These are phyloP conservation scores for Neolecta irregularis DNA, from an alignment of 1,139 yeast species.

Conservation along the genomic window DNA sequence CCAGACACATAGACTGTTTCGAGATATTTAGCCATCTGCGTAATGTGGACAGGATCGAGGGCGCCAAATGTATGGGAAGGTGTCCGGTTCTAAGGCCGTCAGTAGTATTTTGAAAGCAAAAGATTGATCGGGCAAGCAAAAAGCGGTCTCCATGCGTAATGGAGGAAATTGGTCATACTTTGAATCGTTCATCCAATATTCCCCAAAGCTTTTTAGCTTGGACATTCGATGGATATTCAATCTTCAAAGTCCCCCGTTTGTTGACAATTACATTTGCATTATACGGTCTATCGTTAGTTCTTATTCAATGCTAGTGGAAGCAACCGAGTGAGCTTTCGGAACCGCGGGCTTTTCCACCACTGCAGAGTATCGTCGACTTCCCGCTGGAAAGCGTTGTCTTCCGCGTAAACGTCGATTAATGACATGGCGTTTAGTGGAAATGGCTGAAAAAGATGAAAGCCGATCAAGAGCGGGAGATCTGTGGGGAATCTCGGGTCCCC, in stretches of 20 bases:
- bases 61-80: slow-evolving; percentile 92
- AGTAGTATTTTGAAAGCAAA: neutral
- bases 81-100: slow-evolving; percentile 35
- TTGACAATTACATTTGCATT: slow-evolving; percentile 76
- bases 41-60: slow-evolving; percentile 84
- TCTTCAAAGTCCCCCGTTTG: slow-evolving; percentile 67
- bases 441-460: too few relatives aligned
- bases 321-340: too few relatives aligned
- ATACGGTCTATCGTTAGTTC: slow-evolving; percentile 73
- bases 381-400: slow-evolving; percentile 47
- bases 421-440: too few relatives aligned
- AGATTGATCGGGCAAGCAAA: too few relatives aligned
- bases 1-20: slow-evolving; percentile 90
- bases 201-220: slow-evolving; percentile 73
- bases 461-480: too few relatives aligned
- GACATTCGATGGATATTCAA: slow-evolving; percentile 44
- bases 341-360: slow-evolving; percentile 93
- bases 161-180: too few relatives aligned
- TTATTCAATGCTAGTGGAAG: too few relatives aligned
- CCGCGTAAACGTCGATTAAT: slow-evolving; percentile 44
- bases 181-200: slow-evolving; percentile 56
- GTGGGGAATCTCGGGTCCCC: too few relatives aligned
- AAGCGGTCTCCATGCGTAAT: neutral
- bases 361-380: slow-evolving; percentile 59
- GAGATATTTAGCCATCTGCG: slow-evolving; percentile 91